phyloP scores from a whole-genome alignment of 75 land plant species.

The Chamaecyparis obtusa region DNA sequence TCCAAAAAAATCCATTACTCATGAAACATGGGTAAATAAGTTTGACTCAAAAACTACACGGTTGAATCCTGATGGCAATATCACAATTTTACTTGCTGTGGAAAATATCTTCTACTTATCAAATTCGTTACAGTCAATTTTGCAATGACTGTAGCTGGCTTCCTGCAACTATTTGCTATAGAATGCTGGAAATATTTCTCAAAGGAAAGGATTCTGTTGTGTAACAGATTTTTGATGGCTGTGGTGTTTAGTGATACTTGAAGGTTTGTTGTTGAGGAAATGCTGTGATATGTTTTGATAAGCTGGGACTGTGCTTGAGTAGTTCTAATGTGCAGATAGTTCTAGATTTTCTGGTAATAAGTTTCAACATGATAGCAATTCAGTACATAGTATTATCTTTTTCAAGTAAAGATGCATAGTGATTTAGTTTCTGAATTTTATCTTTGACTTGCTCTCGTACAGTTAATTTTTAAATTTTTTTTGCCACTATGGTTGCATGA shows the following conservation, averaged over 20 bases:
- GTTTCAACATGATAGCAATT: neutral
- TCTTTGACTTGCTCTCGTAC: neutral
- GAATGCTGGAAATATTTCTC: neutral
- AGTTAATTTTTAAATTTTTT: neutral
- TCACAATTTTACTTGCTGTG: too few relatives aligned
- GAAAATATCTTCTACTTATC: too few relatives aligned
- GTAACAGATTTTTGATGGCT: neutral
- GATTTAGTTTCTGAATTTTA: neutral
- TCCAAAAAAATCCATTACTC: neutral
- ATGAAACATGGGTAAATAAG: too few relatives aligned
- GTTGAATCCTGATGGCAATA: too few relatives aligned
- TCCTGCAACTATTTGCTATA: neutral
- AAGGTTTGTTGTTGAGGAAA: neutral
- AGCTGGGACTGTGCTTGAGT: neutral
- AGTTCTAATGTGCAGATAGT: neutral
- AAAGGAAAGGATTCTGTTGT: neutral
- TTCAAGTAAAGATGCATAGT: neutral
- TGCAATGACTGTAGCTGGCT: neutral
- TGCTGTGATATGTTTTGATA: neutral
- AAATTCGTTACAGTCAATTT: neutral
- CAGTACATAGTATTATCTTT: neutral
- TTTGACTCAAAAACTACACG: too few relatives aligned
- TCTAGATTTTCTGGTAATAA: neutral
- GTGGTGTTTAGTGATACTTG: neutral
- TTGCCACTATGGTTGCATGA: neutral